phyloP scores from a whole-genome alignment of 176 grass and related monocot species.

The Rhipidocladum racemiflorum region DNA sequence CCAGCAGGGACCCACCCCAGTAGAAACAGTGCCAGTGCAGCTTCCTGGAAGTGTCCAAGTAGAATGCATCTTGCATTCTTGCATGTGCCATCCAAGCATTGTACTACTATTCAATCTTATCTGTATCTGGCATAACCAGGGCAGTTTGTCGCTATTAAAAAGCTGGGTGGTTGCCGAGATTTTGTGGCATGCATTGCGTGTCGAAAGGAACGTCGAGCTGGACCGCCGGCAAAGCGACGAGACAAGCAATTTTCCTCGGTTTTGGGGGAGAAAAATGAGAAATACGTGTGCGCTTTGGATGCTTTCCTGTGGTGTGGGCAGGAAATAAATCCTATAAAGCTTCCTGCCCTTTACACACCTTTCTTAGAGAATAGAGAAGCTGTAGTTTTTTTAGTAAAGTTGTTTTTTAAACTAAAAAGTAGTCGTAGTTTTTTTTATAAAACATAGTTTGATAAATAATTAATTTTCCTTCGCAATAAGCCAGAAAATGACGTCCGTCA shows the following conservation, averaged over 20 bases:
- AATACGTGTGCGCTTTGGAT: neutral
- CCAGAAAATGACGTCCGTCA: too few species aligned
- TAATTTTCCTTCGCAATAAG: too few species aligned
- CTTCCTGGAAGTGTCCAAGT: neutral
- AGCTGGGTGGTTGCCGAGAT: neutral
- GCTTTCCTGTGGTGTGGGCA: neutral
- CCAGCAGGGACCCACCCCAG: neutral
- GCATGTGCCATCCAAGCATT: neutral
- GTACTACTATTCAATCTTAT: neutral
- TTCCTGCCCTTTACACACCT: too few species aligned
- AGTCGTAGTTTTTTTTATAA: too few species aligned
- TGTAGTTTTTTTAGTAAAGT: too few species aligned
- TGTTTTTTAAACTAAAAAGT: too few species aligned
- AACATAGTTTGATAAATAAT: too few species aligned
- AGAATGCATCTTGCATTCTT: neutral
- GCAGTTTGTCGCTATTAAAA: neutral
- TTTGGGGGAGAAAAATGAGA: neutral
- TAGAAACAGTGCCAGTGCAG: neutral
- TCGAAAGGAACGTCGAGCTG: neutral
- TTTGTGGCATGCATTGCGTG: neutral
- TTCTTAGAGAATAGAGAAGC: too few species aligned
- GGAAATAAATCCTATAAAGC: too few species aligned
- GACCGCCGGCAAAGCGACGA: neutral
- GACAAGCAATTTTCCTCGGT: neutral
- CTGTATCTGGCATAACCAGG: neutral